phyloP scores from a whole-genome alignment of 2,329 filamentous ascomycete species.

The Aspergillus latus region DNA sequence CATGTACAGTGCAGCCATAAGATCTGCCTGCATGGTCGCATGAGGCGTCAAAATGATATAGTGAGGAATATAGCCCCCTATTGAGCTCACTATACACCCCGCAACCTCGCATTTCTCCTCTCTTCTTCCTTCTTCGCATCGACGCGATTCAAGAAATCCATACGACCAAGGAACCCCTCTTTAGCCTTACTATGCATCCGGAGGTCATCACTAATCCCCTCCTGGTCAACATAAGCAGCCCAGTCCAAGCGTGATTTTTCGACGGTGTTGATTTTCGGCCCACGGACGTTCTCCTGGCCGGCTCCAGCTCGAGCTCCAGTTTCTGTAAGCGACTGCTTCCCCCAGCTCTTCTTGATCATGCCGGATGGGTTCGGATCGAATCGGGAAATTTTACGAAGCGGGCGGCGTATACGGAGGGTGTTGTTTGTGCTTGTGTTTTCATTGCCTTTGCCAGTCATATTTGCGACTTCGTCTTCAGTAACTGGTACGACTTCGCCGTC shows the following conservation, averaged over 20 bases:
- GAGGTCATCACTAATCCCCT: conserved; percentile 62
- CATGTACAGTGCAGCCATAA: too few relatives aligned
- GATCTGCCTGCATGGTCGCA: too few relatives aligned
- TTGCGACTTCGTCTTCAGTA: conserved; percentile 23
- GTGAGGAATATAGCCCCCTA: too few relatives aligned
- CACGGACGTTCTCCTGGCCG: conserved; percentile 38
- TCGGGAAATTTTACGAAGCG: conserved; percentile 45
- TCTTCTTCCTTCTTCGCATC: conserved; percentile 59
- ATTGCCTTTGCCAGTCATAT: not conserved
- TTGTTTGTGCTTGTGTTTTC: conserved; percentile 16
- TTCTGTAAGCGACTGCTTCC: conserved; percentile 35
- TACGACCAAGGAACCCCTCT: conserved; percentile 60
- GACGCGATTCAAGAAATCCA: conserved; percentile 62
- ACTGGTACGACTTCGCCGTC: conserved; percentile 36
- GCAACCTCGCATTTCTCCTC: conserved; percentile 47
- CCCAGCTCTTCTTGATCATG: conserved; percentile 45
- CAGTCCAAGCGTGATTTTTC: conserved; percentile 67
- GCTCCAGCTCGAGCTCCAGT: not conserved
- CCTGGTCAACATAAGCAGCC: conserved; percentile 62
- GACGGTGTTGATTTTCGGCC: conserved; percentile 65
- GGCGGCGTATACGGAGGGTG: conserved; percentile 36
- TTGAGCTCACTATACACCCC: conserved; percentile 28
- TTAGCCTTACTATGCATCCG: conserved; percentile 62
- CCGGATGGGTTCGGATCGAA: conserved; percentile 50
- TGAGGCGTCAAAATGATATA: too few relatives aligned